These are phyloP conservation scores for Hymenoscyphus infarciens DNA, from an alignment of 2,329 filamentous ascomycete species.

Conservation along the genomic window DNA sequence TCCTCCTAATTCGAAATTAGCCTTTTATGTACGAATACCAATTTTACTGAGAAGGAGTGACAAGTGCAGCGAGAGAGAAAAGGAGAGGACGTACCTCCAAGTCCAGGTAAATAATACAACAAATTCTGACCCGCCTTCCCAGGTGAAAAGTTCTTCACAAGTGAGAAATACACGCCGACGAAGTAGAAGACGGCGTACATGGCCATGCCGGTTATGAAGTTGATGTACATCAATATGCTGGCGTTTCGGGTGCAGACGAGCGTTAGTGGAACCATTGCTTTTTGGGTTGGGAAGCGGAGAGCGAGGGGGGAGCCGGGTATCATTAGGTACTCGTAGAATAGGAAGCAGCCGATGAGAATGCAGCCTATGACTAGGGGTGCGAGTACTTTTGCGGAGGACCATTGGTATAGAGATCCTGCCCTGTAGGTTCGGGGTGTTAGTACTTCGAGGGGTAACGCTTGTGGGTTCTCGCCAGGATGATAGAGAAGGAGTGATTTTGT, in stretches of 20 bases:
- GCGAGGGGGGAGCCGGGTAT: conserved; percentile 45
- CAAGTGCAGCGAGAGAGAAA: no score
- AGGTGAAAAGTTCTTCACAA: conserved; percentile 52
- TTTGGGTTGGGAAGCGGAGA: conserved; percentile 49
- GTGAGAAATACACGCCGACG: conserved; percentile 63
- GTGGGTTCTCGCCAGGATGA: no score
- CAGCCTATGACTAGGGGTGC: conserved; percentile 39
- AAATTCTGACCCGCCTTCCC: conserved; percentile 54
- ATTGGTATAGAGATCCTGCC: conserved; percentile 41
- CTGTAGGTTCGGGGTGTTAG: background rate
- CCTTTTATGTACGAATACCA: no score
- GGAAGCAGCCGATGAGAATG: conserved; percentile 38
- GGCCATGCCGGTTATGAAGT: conserved; percentile 53
- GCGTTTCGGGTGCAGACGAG: conserved; percentile 57
- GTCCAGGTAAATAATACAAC: conserved; percentile 61
- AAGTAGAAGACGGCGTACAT: conserved; percentile 62
- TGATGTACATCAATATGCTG: conserved; percentile 57
- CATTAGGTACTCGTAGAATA: conserved; percentile 44
- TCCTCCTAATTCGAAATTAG: background rate
- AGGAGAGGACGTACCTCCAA: conserved; percentile 43
- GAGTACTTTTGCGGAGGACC: conserved; percentile 39
- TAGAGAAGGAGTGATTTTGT: no score
- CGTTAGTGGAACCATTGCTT: conserved; percentile 61
- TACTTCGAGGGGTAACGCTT: background rate
- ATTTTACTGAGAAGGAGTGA: no score